Conservation (phyloP, 371 early-diverging fungal species). For the Haplosporangium sp. region DNA sequence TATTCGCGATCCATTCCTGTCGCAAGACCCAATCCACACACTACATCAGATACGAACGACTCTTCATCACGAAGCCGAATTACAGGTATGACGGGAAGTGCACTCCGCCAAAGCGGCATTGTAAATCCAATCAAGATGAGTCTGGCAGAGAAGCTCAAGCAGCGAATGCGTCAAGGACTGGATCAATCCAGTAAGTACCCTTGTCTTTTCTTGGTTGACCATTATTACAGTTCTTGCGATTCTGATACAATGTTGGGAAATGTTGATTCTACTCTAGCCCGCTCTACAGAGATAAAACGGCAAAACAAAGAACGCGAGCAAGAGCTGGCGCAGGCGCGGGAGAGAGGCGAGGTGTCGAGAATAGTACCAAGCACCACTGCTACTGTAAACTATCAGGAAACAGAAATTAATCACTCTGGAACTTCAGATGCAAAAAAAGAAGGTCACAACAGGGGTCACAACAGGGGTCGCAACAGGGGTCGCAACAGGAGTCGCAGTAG, state of each 20-base stretch:
- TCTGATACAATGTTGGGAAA: neutral
- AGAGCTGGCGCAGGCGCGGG: neutral
- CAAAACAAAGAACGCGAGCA: slow-evolving; percentile 20
- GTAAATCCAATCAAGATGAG: slow-evolving; percentile 14
- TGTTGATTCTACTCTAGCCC: slow-evolving; percentile 1
- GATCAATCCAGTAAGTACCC: slow-evolving; percentile 31
- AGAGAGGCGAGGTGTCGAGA: neutral
- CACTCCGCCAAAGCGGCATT: neutral
- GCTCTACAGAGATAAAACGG: slow-evolving; percentile 13
- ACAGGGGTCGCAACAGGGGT: slow-evolving; percentile 4
- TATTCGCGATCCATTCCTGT: neutral
- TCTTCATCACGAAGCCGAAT: neutral
- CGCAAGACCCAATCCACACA: neutral
- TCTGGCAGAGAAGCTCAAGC: slow-evolving; percentile 36
- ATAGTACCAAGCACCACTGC: neutral
- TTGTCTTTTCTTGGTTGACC: neutral
- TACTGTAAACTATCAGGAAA: neutral
- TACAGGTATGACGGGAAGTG: neutral
- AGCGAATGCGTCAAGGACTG: slow-evolving; percentile 44
- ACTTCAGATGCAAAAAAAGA: neutral
- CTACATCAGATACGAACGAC: neutral
- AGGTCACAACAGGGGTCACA: neutral
- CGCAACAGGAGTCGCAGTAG: slow-evolving; percentile 10
- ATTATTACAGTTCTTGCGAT: neutral
- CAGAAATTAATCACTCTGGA: neutral